Conservation (phyloP, 2,329 filamentous ascomycete species). For the Fusarium penzigii region DNA sequence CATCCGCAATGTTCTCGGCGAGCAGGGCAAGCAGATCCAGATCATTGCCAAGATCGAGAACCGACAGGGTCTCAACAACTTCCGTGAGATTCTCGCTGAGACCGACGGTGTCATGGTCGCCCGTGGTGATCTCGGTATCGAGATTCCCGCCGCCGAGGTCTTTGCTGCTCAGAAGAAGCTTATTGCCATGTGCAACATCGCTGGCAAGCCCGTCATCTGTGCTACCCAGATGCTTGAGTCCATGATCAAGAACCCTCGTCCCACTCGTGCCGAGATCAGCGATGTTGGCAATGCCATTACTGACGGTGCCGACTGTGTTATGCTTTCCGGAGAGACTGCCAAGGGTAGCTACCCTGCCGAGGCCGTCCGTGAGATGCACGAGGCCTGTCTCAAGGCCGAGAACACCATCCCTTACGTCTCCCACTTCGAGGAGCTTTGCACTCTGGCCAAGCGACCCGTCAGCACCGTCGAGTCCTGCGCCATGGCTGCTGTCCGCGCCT, state of each 20-base stretch:
- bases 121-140: constrained; percentile 92
- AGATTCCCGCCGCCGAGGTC: constrained; percentile 97
- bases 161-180: constrained; percentile 99
- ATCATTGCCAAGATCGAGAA: constrained; percentile 99
- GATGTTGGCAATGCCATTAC: constrained; percentile 98
- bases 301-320: constrained; percentile 98
- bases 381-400: constrained; percentile 94
- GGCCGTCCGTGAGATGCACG: constrained; percentile 96
- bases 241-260: constrained; percentile 99
- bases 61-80: constrained; percentile 99
- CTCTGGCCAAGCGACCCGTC: constrained; percentile 78
- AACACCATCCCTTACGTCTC: constrained; percentile 96
- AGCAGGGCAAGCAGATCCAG: constrained; percentile 93
- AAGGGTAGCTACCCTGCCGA: constrained; percentile 94
- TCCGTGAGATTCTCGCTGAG: constrained; percentile 91
- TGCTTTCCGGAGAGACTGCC: constrained; percentile 98
- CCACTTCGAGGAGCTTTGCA: constrained; percentile 93
- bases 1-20: constrained; percentile 88
- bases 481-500: constrained; percentile 95
- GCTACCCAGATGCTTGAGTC: constrained; percentile 99
- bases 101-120: constrained; percentile 99
- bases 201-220: constrained; percentile 98
- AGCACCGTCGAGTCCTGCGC: constrained; percentile 90
- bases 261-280: constrained; percentile 96
- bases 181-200: constrained; percentile 99